Conservation (phyloP, 1,284 basidiomycete genomes). For the Cryptococcus sp. region DNA sequence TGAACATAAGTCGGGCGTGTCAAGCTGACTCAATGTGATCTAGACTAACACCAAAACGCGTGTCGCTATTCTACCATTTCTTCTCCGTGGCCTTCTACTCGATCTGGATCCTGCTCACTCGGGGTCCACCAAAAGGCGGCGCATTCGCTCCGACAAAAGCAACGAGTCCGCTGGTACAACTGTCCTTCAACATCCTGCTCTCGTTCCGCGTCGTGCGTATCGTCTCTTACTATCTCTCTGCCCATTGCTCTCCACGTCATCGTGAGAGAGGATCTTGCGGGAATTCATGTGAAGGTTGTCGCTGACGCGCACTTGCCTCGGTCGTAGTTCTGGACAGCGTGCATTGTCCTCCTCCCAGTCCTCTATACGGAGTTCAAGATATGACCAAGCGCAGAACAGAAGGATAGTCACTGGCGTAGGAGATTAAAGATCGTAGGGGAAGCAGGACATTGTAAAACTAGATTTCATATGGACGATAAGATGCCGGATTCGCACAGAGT, state of each 20-base stretch:
- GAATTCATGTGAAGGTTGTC: no score
- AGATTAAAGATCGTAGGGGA: not conserved
- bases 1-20: no score
- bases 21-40: slow-evolving; percentile 1
- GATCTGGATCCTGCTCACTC: slow-evolving; percentile 81
- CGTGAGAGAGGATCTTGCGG: not conserved
- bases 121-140: slow-evolving; percentile 56
- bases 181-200: slow-evolving; percentile 64
- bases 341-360: slow-evolving; percentile 79
- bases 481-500: no score
- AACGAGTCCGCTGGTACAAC: slow-evolving; percentile 59
- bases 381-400: slow-evolving; percentile 12
- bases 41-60: slow-evolving; percentile 69
- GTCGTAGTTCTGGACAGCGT: slow-evolving; percentile 78
- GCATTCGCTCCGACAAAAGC: slow-evolving; percentile 11
- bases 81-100: slow-evolving; percentile 93
- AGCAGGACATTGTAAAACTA: not conserved
- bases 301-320: not conserved
- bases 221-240: slow-evolving; percentile 1
- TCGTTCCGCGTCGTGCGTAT: slow-evolving; percentile 63
- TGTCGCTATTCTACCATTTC: slow-evolving; percentile 85
- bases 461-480: no score
- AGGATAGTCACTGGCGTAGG: not conserved
- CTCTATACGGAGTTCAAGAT: slow-evolving; percentile 75
- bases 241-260: not conserved